phyloP scores from a whole-genome alignment of 2,329 filamentous ascomycete species.

The Didymosphaeria variabile region DNA sequence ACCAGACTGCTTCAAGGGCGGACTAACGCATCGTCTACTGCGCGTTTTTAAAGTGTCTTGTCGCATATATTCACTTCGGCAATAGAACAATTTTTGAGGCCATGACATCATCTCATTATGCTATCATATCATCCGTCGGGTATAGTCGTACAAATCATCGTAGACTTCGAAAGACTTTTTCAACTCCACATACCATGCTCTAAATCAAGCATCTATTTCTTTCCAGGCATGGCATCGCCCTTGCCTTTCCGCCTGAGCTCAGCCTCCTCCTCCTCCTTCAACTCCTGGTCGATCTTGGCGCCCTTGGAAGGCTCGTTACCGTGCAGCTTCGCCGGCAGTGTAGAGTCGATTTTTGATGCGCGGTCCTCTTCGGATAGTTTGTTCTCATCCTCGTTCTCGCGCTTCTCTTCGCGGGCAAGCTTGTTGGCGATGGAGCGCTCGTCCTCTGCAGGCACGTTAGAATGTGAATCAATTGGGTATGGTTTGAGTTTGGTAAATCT shows the following conservation, averaged over 20 bases:
- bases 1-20: not conserved
- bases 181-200: not conserved
- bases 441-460: slow-evolving; percentile 64
- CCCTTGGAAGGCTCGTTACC: slow-evolving; percentile 78
- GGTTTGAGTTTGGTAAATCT: slow-evolving; percentile 29
- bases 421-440: slow-evolving; percentile 76
- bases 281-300: slow-evolving; percentile 74
- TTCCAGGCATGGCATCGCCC: slow-evolving; percentile 30
- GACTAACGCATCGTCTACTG: no score
- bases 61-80: not conserved
- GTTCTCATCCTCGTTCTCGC: slow-evolving; percentile 53
- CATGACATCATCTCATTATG: slow-evolving; percentile 17
- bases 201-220: slow-evolving; percentile 27
- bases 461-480: not conserved
- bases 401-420: slow-evolving; percentile 69
- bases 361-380: slow-evolving; percentile 44
- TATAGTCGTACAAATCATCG: slow-evolving; percentile 3
- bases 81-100: not conserved
- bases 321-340: slow-evolving; percentile 66
- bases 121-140: slow-evolving; percentile 17
- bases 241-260: slow-evolving; percentile 67
- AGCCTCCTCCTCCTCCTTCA: slow-evolving; percentile 74
- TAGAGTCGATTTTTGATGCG: slow-evolving; percentile 67
- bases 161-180: not conserved
- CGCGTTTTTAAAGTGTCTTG: not conserved